These are phyloP conservation scores for Cyberlindnera mississippiensis DNA, from an alignment of 805 yeast species.

Conservation along the genomic window DNA sequence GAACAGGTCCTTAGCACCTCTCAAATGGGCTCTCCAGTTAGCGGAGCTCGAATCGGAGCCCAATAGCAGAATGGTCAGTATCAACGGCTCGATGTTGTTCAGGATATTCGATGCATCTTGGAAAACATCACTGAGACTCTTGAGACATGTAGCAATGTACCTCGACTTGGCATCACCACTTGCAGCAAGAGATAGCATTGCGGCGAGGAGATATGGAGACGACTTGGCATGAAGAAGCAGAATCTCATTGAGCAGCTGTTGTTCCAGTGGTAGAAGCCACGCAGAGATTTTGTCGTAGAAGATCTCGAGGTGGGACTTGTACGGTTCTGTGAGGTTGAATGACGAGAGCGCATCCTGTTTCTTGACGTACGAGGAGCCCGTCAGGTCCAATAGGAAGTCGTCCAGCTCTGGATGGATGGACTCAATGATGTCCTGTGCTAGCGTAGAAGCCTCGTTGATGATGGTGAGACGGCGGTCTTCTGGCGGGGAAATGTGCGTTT, in stretches of 20 bases:
- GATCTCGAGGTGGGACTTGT: constrained; percentile 20
- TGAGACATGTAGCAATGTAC: constrained; percentile 49
- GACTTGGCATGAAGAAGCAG: constrained; percentile 43
- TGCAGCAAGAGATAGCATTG: constrained; percentile 57
- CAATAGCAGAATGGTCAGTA: constrained; percentile 59
- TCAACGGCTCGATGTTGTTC: constrained; percentile 61
- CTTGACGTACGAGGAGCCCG: constrained; percentile 17
- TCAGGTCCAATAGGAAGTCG: constrained; percentile 19
- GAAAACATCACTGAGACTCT: constrained; percentile 37
- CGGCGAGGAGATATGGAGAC: constrained; percentile 51
- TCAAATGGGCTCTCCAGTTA: constrained; percentile 63
- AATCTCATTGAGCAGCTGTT: constrained; percentile 48
- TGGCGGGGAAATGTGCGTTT: constrained; percentile 13
- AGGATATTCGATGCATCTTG: constrained; percentile 37
- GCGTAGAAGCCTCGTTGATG: constrained; percentile 21
- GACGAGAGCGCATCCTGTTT: constrained; percentile 22
- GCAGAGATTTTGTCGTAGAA: constrained; percentile 24
- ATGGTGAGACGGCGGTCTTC: constrained; percentile 15
- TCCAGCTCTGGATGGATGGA: constrained; percentile 19
- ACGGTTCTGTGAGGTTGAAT: constrained; percentile 22
- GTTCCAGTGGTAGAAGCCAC: constrained; percentile 27
- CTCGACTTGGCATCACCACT: constrained; percentile 32
- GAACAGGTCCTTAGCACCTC: constrained; percentile 62
- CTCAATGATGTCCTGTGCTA: constrained; percentile 25
- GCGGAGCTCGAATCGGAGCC: constrained; percentile 55